These are phyloP conservation scores for Hortiboletus campestris DNA, from an alignment of 768 basidiomycete genomes.

Conservation along the genomic window DNA sequence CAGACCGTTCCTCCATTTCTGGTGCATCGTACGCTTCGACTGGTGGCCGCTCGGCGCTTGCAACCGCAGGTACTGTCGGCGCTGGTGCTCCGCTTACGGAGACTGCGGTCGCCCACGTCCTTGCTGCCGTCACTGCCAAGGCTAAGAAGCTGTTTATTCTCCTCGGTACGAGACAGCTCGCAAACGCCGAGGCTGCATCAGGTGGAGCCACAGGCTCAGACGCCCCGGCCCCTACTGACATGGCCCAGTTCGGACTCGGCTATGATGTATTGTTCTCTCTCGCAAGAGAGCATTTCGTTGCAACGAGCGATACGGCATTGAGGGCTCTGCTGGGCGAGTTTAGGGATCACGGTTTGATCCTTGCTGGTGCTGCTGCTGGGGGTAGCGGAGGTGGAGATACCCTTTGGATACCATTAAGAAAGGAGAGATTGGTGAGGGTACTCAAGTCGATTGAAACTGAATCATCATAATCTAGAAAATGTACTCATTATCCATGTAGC, in stretches of 20 bases:
- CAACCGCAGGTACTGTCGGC: slow-evolving; percentile 31
- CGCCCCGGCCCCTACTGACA: slow-evolving; percentile 9
- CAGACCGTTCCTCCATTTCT: slow-evolving; percentile 60
- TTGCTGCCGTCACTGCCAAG: slow-evolving; percentile 84
- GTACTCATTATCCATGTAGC: background rate
- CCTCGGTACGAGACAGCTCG: slow-evolving; percentile 68
- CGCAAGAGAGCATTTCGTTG: slow-evolving; percentile 82
- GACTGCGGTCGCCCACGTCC: slow-evolving; percentile 74
- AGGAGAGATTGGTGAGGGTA: slow-evolving; percentile 62
- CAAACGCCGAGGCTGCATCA: slow-evolving; percentile 39
- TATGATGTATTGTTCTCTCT: slow-evolving; percentile 70
- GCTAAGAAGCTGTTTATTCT: slow-evolving; percentile 80
- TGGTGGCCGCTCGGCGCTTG: slow-evolving; percentile 25
- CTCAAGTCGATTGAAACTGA: slow-evolving; percentile 32
- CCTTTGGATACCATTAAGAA: slow-evolving; percentile 85
- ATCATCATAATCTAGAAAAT: slow-evolving; percentile 8
- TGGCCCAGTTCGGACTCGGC: slow-evolving; percentile 53
- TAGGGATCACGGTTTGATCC: slow-evolving; percentile 84
- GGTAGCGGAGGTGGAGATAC: slow-evolving; percentile 51
- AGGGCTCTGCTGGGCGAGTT: slow-evolving; percentile 85
- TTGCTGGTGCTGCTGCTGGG: slow-evolving; percentile 41
- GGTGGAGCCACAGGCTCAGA: slow-evolving; percentile 5
- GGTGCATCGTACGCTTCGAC: slow-evolving; percentile 43
- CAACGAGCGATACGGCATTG: slow-evolving; percentile 83
- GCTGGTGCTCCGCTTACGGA: slow-evolving; percentile 57